Evolutionary conservation across 1,139 yeast species (phyloP), one percentile per base, ranked within the genome.

Genomic region (Suhomyces yuchorum): DNA sequence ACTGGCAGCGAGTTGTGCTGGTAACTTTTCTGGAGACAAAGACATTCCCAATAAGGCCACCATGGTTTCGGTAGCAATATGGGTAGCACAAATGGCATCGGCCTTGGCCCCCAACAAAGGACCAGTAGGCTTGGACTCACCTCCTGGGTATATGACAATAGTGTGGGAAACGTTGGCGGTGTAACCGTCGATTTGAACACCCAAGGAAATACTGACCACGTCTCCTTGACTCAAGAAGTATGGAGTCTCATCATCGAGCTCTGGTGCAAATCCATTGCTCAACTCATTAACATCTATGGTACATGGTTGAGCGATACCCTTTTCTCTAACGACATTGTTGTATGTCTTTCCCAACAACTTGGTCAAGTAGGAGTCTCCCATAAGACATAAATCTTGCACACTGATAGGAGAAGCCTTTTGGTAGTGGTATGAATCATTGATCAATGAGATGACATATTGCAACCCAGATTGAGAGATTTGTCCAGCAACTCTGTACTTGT

Each of bases 171-270:
- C 84, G 62, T 84, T 82, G 4, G 96, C 85, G 15, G 97, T 87
- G 70, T 92, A 93, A 43, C 99, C 99, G 66, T 93, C 99, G 57
- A 93, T 82, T 56, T 93, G 97, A 50, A 87, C 92, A 42, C 97
- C 98, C 35, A 91, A 75, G 19, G 87, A 75, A 49, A 93, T 79
- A 50, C 93, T 91, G 37, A 88, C 90, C 43, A 92, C 75, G 65
- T 93, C 98, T 45, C 98, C 98, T 32, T 83, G 82, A 49, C 74
- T 70, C 61, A 88, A 81, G 40, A 69, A 67, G 53, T 78, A 73
- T 50, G 74, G 72, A 15, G 80, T 57, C 37, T 69, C 74, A 57
- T 88, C 96, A 58, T 82, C 90, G 46, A 86, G 68, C 67, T 91
- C 97, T 41, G 99, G 99, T 34, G 96, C 78, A 66, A 87, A 89